Evolutionary conservation across 2,329 filamentous ascomycete species (phyloP).

Genomic region (Diaporthe vaccinii): DNA sequence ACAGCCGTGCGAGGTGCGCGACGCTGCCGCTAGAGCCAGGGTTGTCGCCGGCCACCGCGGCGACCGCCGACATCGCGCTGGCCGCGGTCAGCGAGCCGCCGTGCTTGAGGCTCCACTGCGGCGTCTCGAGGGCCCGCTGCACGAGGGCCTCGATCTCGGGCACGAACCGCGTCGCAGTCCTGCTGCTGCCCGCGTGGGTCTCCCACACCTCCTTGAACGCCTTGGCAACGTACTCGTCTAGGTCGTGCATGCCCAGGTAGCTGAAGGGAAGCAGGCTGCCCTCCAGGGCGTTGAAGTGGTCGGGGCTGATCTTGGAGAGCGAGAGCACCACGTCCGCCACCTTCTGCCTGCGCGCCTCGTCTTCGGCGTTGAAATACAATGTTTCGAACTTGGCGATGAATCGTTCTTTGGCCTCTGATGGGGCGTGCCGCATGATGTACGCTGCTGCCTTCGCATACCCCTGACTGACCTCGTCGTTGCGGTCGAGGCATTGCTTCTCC

Average conservation of each 20-base stretch:
- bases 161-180: constrained; percentile 86
- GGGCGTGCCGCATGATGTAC: constrained; percentile 78
- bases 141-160: constrained; percentile 83
- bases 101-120: constrained; percentile 92
- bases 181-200: constrained; percentile 87
- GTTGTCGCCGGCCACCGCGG: constrained; percentile 69
- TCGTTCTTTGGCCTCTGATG: constrained; percentile 61
- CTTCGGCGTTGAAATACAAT: constrained; percentile 86
- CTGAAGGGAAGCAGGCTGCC: constrained; percentile 85
- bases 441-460: constrained; percentile 90
- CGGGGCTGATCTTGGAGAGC: constrained; percentile 87
- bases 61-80: constrained; percentile 77
- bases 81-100: constrained; percentile 86
- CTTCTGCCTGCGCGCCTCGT: constrained; percentile 80
- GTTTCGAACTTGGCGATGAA: constrained; percentile 70
- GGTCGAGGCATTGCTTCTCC: constrained; percentile 86
- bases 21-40: constrained; percentile 70
- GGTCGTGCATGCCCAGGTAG: constrained; percentile 89
- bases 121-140: constrained; percentile 77
- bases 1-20: constrained; percentile 74
- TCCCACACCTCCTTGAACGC: constrained; percentile 90
- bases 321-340: constrained; percentile 87
- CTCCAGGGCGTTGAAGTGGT: constrained; percentile 86
- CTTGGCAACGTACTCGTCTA: constrained; percentile 82
- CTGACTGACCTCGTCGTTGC: constrained; percentile 92